Evolutionary conservation across 768 basidiomycete genomes (phyloP).

Genomic region (Chalciporus sphaerocephalus): DNA sequence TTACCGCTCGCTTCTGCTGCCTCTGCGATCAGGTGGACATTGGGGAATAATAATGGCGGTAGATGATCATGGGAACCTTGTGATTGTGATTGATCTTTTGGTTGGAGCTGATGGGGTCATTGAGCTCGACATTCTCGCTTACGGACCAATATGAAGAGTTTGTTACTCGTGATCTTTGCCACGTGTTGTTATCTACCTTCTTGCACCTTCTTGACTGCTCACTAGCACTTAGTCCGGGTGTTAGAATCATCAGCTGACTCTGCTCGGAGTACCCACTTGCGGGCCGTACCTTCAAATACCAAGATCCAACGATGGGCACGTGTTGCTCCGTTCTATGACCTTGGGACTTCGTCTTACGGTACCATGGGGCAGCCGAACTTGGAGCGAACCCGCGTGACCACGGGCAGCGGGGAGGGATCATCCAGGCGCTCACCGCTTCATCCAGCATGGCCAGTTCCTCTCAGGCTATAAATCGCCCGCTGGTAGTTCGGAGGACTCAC

Average conservation of each 20-base stretch:
- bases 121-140: background rate
- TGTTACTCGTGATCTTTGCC: background rate
- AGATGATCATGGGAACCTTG: background rate
- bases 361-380: background rate
- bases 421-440: background rate
- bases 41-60: background rate
- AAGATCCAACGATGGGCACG: too few relatives aligned
- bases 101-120: background rate
- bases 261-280: too few relatives aligned
- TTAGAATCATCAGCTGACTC: background rate
- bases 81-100: background rate
- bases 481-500: background rate
- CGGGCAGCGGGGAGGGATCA: background rate
- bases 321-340: too few relatives aligned
- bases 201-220: background rate
- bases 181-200: background rate
- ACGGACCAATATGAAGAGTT: too few relatives aligned
- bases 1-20: background rate
- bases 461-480: slow-evolving; percentile 14
- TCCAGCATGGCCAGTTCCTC: background rate
- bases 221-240: too few relatives aligned
- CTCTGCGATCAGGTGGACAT: slow-evolving; percentile 5
- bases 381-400: background rate
- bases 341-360: background rate
- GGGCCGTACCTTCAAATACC: too few relatives aligned